Base-by-base conservation (phyloP, 352 stramenopile species). In the Phytophthora pisi region DNA sequence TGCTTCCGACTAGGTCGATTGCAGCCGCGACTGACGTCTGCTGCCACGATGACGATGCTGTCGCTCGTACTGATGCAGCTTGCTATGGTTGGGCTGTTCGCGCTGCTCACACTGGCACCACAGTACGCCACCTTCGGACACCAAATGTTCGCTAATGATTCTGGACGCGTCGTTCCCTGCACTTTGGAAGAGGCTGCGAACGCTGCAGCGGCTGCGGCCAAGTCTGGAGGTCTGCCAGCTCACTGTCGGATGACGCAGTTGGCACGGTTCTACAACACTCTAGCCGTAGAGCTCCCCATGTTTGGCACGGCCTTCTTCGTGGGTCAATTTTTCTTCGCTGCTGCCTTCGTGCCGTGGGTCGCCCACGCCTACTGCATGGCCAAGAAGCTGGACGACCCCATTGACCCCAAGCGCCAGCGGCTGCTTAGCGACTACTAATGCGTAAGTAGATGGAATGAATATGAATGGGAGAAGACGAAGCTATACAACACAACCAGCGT, bases 51-150 rank as follows among this genome's bases (percentile, higher is more conserved):
- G 79, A 79, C 81, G 54, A 77, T 95, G 69, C 61, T 91, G 6
- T 88, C 88, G 26, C 82, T 95, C 11, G 82, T 92, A 49, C 64
- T 95, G 45, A 87, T 93, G 78, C 88, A 95, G 71, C 77, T 96
- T 60, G 78, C 86, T 31, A 89, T 96, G 61, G 78, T 95, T 20
- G 83, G 82, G 13, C 82, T 96, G 28, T 95, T 96, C 57, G 87
- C 81, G 38, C 66, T 91, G 51, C 86, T 93, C 31, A 93, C 88
- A 16, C 64, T 96, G 40, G 86, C 88, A 10, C 88, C 88, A 26
- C 88, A 96, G 61, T 96, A 96, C 65, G 76, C 87, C 16, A 94
- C 87, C 1, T 96, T 96, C 51, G 88, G 88, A 7, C 84, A 94
- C 56, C 88, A 96, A 64, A 78, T 70, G 64, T 96, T 85, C 60